Percentiles rank a stretch among this genome's conserved stretches.
Conservation (phyloP, 1,139 yeast species). For the Saccharomyces uvarum region DNA sequence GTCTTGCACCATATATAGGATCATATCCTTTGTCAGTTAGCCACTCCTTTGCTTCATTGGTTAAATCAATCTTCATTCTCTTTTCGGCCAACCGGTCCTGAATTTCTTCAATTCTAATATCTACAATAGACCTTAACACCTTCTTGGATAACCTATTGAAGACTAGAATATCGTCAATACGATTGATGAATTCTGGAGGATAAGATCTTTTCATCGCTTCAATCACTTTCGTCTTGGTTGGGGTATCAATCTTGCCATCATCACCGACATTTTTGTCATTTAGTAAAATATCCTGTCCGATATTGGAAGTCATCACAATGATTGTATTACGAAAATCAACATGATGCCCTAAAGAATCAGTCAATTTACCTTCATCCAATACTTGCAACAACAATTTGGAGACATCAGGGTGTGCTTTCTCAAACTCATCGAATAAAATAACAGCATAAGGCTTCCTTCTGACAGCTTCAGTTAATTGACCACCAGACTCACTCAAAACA, state of each 20-base stretch:
- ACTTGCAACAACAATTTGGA: conserved; percentile 84
- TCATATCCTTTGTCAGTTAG: conserved; percentile 83
- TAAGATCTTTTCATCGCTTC: conserved; percentile 64
- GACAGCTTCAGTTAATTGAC: conserved; percentile 93
- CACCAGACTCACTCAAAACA: conserved; percentile 87
- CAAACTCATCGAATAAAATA: conserved; percentile 89
- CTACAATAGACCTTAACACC: conserved; percentile 71
- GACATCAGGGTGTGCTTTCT: conserved; percentile 92
- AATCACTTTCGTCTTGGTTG: conserved; percentile 49
- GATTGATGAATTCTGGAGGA: conserved; percentile 91
- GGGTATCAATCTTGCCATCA: conserved; percentile 42
- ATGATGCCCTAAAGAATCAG: conserved; percentile 90
- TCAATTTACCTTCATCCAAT: conserved; percentile 85
- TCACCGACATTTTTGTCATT: conserved; percentile 49
- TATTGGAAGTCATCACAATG: conserved; percentile 94
- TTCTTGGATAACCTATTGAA: conserved; percentile 78
- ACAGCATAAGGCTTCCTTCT: conserved; percentile 92
- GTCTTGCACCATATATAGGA: conserved; percentile 89
- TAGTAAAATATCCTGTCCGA: conserved; percentile 83
- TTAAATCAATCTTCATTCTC: conserved; percentile 57
- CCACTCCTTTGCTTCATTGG: conserved; percentile 63
- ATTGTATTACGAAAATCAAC: conserved; percentile 91
- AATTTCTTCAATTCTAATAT: conserved; percentile 72
- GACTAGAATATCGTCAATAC: conserved; percentile 83
- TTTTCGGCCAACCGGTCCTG: conserved; percentile 71